These are phyloP conservation scores for Angophora floribunda DNA, from an alignment of 345 rosid genomes.

Conservation along the genomic window DNA sequence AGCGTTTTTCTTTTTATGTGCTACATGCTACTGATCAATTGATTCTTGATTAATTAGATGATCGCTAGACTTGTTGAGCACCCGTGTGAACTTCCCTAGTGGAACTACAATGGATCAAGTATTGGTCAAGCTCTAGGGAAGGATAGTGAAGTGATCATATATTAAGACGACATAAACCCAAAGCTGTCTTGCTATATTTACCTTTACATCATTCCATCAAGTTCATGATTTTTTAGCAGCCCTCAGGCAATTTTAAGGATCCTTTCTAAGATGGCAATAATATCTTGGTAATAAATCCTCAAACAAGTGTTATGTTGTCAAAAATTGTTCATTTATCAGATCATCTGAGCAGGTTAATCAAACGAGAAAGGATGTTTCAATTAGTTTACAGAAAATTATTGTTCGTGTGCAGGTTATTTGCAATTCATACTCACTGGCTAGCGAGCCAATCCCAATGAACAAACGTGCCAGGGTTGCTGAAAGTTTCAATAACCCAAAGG, in stretches of 20 bases:
- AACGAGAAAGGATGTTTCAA: no score
- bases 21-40: not conserved
- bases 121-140: rapidly evolving
- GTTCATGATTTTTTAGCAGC: no score
- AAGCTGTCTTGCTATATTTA: no score
- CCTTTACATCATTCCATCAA: slow-evolving; percentile 6
- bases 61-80: not conserved
- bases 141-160: not conserved
- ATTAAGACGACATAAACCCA: not conserved
- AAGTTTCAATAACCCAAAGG: no score
- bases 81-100: rapidly evolving
- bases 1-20: not conserved
- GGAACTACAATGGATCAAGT: not conserved
- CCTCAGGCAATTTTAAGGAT: no score
- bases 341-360: no score
- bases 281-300: slow-evolving; percentile 44
- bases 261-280: slow-evolving; percentile 85
- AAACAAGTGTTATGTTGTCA: not conserved
- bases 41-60: rapidly evolving
- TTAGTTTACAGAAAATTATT: no score
- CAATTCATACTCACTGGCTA: no score
- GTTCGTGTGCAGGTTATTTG: no score
- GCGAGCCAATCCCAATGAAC: no score
- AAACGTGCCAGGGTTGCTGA: no score
- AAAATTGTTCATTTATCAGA: no score